Evolutionary conservation across 306 rosid genomes (phyloP), one percentile per base, ranked within the genome.

Genomic region (Comarum palustre): DNA sequence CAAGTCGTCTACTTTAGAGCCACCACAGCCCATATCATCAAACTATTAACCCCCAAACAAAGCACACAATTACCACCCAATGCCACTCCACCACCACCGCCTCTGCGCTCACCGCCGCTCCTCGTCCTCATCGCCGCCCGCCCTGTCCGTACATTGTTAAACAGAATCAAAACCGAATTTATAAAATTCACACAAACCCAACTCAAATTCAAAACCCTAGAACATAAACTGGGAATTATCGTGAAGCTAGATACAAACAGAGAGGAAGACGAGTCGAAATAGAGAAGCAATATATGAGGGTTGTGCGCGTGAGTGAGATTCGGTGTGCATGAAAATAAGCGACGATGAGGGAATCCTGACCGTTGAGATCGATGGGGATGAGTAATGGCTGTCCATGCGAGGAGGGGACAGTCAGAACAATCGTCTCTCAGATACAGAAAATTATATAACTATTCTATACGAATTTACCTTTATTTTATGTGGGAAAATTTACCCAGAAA

Each of bases 21-120:
- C 82, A 59, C 89, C 89, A 80, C 99, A 95, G 90, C 99, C 99
- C 99, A 94, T 94, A 73, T 70, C 63, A 64, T 80, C 65, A 68
- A 59, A 41, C 42, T 41, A 72, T 72, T 10, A 72, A n/a, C 66
- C 82, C 75, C 67, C 43, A 75, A 77, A 77, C 27, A 62, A 9
- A 29, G 61, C 31, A 58, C 75, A 45, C 73, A 69, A 62, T 29
- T 48, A 42, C 74, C 17, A 66, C 46, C 20, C 59, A 71, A 72
- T 47, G 54, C 41, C 82, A 51, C 50, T 46, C 34, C 76, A 9
- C 70, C 76, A 13, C 54, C 77, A n/a, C 77, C 63, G 52, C 31
- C 58, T 17, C 67, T 19, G 55, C 58, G 0, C 8, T 32, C 71
- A 14, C 71, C 38, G 20, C 80, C 19, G 8, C 20, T 68, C 15